Conservation (phyloP, 2,329 filamentous ascomycete genomes). For the Aspergillus tamarii region DNA sequence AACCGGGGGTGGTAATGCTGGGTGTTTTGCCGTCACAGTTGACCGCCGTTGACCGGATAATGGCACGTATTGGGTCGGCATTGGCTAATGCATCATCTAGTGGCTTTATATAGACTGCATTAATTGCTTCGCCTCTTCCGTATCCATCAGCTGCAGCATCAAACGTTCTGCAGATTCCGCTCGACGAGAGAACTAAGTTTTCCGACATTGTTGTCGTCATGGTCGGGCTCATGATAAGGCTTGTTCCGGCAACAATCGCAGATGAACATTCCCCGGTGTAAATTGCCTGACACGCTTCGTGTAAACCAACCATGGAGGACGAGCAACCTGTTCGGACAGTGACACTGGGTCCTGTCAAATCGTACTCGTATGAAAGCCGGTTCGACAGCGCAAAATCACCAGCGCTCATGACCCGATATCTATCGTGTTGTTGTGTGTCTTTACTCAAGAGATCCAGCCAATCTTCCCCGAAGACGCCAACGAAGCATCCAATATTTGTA, state of each 20-base stretch:
- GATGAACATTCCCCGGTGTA: constrained; percentile 17
- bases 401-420: constrained; percentile 18
- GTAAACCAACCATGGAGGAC: constrained; percentile 33
- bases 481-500: constrained; percentile 32
- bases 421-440: constrained; percentile 22
- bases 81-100: constrained; percentile 31
- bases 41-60: constrained; percentile 35
- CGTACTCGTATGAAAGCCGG: constrained; percentile 28
- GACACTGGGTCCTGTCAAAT: constrained; percentile 28
- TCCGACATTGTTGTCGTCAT: constrained; percentile 32
- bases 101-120: constrained; percentile 32
- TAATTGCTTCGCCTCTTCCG: constrained; percentile 36
- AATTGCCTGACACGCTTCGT: constrained; percentile 32
- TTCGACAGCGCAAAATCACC: constrained; percentile 28
- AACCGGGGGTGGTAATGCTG: constrained; percentile 22
- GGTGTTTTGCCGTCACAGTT: constrained; percentile 35
- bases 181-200: constrained; percentile 38
- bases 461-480: constrained; percentile 30
- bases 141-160: constrained; percentile 34
- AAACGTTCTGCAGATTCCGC: constrained; percentile 31
- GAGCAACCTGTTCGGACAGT: constrained; percentile 42
- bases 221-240: constrained; percentile 35
- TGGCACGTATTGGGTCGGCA: constrained; percentile 34
- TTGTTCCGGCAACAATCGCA: constrained; percentile 39
- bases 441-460: constrained; percentile 26